Evolutionary conservation across 345 rosid genomes (phyloP), one percentile per base, ranked within the genome.

Genomic region (Noccaea caerulescens): DNA sequence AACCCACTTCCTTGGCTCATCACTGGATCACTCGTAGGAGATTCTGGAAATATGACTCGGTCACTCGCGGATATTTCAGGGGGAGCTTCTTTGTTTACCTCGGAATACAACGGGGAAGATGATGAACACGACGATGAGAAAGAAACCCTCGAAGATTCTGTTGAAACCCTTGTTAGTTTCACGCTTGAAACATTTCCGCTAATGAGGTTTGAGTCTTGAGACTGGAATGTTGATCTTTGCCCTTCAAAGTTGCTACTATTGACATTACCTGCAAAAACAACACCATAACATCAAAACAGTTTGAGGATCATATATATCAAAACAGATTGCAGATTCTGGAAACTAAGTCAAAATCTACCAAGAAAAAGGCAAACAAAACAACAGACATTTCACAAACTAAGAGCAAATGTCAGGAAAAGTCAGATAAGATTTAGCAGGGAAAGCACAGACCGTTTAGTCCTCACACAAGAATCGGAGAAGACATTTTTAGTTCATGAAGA

Each of bases 111-210:
- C 9, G 80, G 63, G 38, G 98, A 86, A 67, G 95, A 88, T 60
- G 98, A 89, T 58, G 98, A 87, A 73, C 96, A 91, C 6, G 97
- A 83, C 0, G 98, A 91, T 6, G 98, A 87, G 79, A 87, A 84
- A 51, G 98, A 93, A 55, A 84, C 83, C 78, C 89, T 82, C 12
- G 90, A 86, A 42, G 89, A 82, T 80, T 93, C 97, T 1, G 85
- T 84, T 25, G 96, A 87, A 54, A 74, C 44, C 80, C 84, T 72
- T 47, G 70, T 83, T 44, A 86, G 87, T 69, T 84, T 88, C 81
- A 90, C 94, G 27, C 55, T 82, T 59, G 64, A 11, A 38, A 7
- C 76, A 63, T 36, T 42, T 32, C 57, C 79, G 66, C 30, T 78
- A 61, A 55, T 81, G 41, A 50, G 30, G 72, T 70, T 79, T 51